phyloP scores from a whole-genome alignment of 139 green algal species.

The Chlorella sp. region DNA sequence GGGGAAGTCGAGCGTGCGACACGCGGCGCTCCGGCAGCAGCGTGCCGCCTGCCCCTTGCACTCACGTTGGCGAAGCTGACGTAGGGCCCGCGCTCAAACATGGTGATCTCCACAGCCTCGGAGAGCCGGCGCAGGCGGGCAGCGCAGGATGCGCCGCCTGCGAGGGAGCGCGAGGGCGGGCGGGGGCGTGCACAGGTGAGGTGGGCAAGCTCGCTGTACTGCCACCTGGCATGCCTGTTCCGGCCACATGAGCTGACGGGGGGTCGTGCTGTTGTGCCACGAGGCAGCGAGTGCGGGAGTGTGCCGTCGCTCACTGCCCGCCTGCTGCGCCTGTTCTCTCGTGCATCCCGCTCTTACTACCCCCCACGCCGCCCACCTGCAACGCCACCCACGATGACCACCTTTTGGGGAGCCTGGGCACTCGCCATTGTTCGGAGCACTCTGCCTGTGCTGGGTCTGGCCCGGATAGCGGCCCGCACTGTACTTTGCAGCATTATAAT shows the following conservation, averaged over 20 bases:
- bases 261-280: too few relatives aligned
- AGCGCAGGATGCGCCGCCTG: constrained; percentile 38
- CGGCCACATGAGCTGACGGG: too few relatives aligned
- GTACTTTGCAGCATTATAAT: too few relatives aligned
- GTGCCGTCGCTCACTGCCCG: too few relatives aligned
- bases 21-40: background rate
- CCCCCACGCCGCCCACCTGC: too few relatives aligned
- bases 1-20: background rate
- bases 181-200: background rate
- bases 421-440: background rate
- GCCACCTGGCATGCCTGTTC: too few relatives aligned
- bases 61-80: constrained; percentile 56
- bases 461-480: too few relatives aligned
- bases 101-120: constrained; percentile 38
- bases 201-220: too few relatives aligned
- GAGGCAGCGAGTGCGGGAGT: too few relatives aligned
- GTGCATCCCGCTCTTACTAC: background rate
- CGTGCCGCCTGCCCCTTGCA: too few relatives aligned
- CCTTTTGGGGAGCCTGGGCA: constrained; percentile 1
- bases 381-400: constrained; percentile 54
- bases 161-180: constrained; percentile 5
- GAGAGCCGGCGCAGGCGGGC: constrained; percentile 30
- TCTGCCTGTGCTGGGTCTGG: too few relatives aligned
- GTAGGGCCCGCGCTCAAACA: constrained; percentile 56
- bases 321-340: too few relatives aligned